Conservation (phyloP, 306 rosid species). For the Dryas alaskensis region DNA sequence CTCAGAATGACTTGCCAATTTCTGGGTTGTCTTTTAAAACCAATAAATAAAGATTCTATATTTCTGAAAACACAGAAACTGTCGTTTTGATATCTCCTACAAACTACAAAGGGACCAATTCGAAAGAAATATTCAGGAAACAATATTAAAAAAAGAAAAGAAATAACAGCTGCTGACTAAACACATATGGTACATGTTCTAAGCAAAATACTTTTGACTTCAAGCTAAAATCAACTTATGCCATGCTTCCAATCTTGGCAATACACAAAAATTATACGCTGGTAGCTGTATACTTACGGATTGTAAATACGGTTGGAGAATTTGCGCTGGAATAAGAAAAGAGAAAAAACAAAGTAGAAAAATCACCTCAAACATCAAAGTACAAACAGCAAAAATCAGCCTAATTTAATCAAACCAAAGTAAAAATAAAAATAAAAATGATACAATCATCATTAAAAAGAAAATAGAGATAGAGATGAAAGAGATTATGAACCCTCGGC, state of each 20-base stretch:
- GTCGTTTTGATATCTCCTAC: no score
- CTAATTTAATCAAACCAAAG: not conserved
- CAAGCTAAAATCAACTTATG: not conserved
- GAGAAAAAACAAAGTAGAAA: not conserved
- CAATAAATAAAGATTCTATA: not conserved
- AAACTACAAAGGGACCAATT: no score
- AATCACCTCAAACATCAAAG: not conserved
- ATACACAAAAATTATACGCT: not conserved
- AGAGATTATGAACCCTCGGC: constrained; percentile 53
- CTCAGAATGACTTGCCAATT: not conserved
- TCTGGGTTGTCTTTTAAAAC: not conserved
- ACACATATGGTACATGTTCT: not conserved
- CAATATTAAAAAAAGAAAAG: not conserved
- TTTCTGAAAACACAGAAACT: not conserved
- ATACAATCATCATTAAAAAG: not conserved
- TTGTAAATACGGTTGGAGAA: constrained; percentile 68
- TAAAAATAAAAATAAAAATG: not conserved
- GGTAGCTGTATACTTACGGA: constrained; percentile 69
- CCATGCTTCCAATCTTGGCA: not conserved
- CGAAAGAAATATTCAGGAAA: not conserved
- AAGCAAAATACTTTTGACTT: not conserved
- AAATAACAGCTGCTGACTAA: not conserved
- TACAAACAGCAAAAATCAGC: not conserved
- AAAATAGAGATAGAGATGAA: not conserved
- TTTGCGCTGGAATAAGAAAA: constrained; percentile 52